Base-by-base conservation (phyloP, 2,329 filamentous ascomycete species). In the Ceratocystis destructans region DNA sequence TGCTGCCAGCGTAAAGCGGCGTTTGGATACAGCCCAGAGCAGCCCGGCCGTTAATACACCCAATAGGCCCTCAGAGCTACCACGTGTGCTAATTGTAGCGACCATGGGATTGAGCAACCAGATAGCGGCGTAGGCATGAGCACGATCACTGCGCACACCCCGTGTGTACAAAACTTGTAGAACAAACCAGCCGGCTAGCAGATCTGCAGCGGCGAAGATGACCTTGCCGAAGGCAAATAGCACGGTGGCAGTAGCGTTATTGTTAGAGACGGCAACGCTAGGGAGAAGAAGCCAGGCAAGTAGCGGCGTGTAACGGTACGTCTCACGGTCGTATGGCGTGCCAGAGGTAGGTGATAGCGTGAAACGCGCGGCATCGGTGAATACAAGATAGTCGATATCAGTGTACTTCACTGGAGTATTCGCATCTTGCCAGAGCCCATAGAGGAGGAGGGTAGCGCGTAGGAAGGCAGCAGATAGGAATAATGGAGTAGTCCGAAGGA, bases 51-150 rank as follows among this genome's bases (percentile, higher is more conserved):
- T 90, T 73, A 96, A 80, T 0, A 93, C 90, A 17, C 90, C 91
- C 6, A 99, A 76, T 12, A 99, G 74, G 0, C 94, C 94, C 76
- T 99, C 94, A 0, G 91, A 94, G 76, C 92, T 96, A 15, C 94
- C 94, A 62, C 94, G 81, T 12, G 94, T 97, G 76, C 90, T 96
- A 72, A 99, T 99, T 46, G 91, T 90, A 0, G 94, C 94, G 8
- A 97, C 94, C 92, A 99, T 97, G 0, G 94, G 94, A 72, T 99
- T 99, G 73, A 96, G 81, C 68, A 97, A 78, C 94, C 94, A 99
- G 48, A 96, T 87, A 70, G 87, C 85, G 0, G 92, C 88, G 72
- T 89, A 96, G 68, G 83, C 85, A 69, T 92, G 78, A 1, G 90
- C 90, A 1, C 79, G 75, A 22, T 78, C 76, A 6, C 74, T 72